Percentiles rank a stretch among this genome's conserved stretches.
phyloP scores from a whole-genome alignment of 257 asterid species.

The Orobanche coerulescens region DNA sequence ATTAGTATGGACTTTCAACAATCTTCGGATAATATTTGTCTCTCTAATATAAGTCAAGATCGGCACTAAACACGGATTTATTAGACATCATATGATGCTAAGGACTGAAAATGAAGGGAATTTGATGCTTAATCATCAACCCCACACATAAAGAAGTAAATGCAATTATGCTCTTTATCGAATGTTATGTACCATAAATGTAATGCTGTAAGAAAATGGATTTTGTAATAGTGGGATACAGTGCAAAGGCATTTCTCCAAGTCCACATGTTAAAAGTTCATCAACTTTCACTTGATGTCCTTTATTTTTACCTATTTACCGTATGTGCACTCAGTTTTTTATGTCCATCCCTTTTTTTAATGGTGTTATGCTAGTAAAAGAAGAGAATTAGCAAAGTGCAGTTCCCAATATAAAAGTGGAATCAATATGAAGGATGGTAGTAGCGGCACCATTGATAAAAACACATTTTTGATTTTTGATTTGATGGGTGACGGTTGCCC shows the following conservation, averaged over 20 bases:
- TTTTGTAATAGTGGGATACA: constrained; percentile 8
- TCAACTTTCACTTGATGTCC: background rate
- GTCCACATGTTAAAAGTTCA: background rate
- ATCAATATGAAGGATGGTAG: no score
- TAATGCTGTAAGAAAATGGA: background rate
- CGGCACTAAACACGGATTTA: no score
- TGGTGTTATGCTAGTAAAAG: background rate
- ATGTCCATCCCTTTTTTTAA: background rate
- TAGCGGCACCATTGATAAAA: no score
- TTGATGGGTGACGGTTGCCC: no score
- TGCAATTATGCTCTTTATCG: background rate
- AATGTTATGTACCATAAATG: background rate
- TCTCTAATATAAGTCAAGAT: no score
- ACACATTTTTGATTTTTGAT: no score
- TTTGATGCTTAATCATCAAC: no score
- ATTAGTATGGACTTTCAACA: no score
- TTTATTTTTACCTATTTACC: no score
- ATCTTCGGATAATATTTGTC: no score
- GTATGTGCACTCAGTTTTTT: background rate
- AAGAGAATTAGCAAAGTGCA: background rate
- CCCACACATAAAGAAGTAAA: background rate
- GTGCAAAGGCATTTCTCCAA: background rate
- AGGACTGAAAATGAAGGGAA: no score
- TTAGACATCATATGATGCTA: no score
- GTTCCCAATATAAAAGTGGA: background rate